These are phyloP conservation scores for Sinapis alba DNA, from an alignment of 441 rosid species.

Conservation along the genomic window DNA sequence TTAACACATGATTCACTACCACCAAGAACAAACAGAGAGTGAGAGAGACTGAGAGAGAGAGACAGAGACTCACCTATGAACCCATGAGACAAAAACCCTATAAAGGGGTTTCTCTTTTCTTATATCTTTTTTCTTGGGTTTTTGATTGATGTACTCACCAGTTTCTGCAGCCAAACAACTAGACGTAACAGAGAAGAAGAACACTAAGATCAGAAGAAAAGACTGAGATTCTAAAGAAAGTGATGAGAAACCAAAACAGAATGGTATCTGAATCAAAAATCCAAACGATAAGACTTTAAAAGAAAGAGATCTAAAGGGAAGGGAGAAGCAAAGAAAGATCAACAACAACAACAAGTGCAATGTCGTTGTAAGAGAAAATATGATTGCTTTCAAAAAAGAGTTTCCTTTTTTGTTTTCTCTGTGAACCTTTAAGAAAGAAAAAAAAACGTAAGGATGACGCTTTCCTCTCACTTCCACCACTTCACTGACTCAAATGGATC, in stretches of 20 bases:
- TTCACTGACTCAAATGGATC: conserved; percentile 38
- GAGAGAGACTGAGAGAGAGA: not conserved
- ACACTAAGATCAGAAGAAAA: conserved; percentile 34
- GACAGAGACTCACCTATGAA: conserved; percentile 7
- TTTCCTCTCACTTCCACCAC: conserved; percentile 28
- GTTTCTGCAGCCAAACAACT: too few species aligned
- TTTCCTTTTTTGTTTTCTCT: not conserved
- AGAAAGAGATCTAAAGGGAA: conserved; percentile 24
- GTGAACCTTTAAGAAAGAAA: not conserved
- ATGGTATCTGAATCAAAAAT: conserved; percentile 16
- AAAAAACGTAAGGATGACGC: conserved; percentile 32
- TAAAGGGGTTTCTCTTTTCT: not conserved
- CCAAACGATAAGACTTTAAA: conserved; percentile 19
- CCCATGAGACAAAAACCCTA: conserved; percentile 13
- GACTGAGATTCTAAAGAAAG: not conserved
- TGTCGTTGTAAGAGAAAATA: conserved; percentile 26
- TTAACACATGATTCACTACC: conserved; percentile 12
- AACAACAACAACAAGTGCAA: not conserved
- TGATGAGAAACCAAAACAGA: not conserved
- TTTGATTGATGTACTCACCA: too few species aligned
- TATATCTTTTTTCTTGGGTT: too few species aligned
- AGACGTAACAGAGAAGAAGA: conserved; percentile 17
- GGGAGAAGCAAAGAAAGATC: not conserved
- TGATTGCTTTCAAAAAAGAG: conserved; percentile 13
- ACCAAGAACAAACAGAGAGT: not conserved